Percentiles rank a stretch among this genome's conserved stretches.
Evolutionary conservation across 495 filamentous ascomycete genomes (phyloP).

Genomic region (Lineolata rhizophorae): DNA sequence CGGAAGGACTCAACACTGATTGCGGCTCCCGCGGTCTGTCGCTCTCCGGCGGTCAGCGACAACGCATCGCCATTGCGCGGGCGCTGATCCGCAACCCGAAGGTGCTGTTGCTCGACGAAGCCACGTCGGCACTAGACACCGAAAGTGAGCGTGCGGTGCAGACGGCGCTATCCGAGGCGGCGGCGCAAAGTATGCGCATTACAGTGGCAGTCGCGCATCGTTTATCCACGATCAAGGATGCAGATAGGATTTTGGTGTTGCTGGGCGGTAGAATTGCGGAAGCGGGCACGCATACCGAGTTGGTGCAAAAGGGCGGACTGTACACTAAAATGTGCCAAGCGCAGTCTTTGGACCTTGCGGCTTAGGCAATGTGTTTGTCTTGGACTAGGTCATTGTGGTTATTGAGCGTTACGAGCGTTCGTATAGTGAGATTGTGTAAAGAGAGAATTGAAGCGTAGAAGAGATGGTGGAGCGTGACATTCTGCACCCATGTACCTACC

Average conservation of each 20-base stretch:
- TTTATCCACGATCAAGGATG: slow-evolving; percentile 16
- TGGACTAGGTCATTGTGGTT: too few species aligned
- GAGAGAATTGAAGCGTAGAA: too few species aligned
- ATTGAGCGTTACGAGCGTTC: too few species aligned
- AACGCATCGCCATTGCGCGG: slow-evolving; percentile 12
- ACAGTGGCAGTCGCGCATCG: slow-evolving; percentile 13
- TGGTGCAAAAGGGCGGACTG: slow-evolving; percentile 10
- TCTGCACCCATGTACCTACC: too few species aligned
- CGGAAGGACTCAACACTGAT: slow-evolving; percentile 17
- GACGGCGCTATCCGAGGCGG: slow-evolving; percentile 6
- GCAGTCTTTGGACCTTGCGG: slow-evolving; percentile 1
- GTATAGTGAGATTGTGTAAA: too few species aligned
- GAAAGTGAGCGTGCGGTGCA: slow-evolving; percentile 9
- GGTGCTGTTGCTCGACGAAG: slow-evolving; percentile 12
- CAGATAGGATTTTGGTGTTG: slow-evolving; percentile 20
- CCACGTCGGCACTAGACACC: slow-evolving; percentile 9
- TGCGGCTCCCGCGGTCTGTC: slow-evolving; percentile 7
- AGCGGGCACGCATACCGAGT: slow-evolving; percentile 16
- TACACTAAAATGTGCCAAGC: slow-evolving; percentile 7
- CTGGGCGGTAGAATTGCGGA: slow-evolving; percentile 18
- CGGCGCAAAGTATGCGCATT: slow-evolving; percentile 6
- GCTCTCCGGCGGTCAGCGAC: slow-evolving; percentile 11
- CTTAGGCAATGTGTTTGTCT: too few species aligned
- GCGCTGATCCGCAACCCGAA: slow-evolving; percentile 9
- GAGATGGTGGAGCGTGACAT: too few species aligned